A percentile compares a stretch with the other conserved stretches of the same genome.
These are phyloP conservation scores for Paramyrothecium roridum DNA, from an alignment of 2,329 filamentous ascomycete species.

Conservation along the genomic window DNA sequence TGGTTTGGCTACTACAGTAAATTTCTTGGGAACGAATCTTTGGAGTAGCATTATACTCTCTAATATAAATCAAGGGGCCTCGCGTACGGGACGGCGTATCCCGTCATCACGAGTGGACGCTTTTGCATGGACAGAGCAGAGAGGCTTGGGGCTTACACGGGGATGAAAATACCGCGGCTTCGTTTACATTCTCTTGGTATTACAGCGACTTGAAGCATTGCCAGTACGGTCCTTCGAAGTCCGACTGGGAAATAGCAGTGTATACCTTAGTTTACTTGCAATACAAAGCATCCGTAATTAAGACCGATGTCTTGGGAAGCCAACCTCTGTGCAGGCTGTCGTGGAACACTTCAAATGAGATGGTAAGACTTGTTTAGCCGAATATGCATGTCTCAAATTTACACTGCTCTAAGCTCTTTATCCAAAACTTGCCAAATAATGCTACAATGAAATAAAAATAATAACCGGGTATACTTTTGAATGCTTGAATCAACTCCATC, in stretches of 20 bases:
- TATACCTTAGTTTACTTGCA: not conserved
- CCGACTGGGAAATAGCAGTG: not conserved
- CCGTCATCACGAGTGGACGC: not conserved
- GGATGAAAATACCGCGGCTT: not conserved
- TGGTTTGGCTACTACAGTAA: not conserved
- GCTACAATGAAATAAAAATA: too few relatives aligned
- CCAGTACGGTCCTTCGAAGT: not conserved
- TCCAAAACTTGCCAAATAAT: too few relatives aligned
- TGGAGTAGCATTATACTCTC: not conserved
- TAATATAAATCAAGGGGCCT: not conserved
- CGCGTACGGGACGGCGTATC: not conserved
- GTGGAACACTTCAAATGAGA: too few relatives aligned
- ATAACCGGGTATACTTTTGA: too few relatives aligned
- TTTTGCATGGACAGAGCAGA: not conserved
- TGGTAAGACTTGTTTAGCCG: too few relatives aligned
- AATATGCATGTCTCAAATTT: too few relatives aligned
- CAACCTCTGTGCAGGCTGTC: not conserved
- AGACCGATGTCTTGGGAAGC: not conserved
- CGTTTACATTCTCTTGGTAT: too few relatives aligned
- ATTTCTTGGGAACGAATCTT: not conserved
- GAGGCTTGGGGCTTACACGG: not conserved
- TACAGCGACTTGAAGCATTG: not conserved
- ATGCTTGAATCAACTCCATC: too few relatives aligned
- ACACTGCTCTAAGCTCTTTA: too few relatives aligned
- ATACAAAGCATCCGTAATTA: not conserved